A percentile compares a stretch with the other conserved stretches of the same genome.
Conservation (phyloP, 2,329 filamentous ascomycete species). For the Tolypocladium amazonense region DNA sequence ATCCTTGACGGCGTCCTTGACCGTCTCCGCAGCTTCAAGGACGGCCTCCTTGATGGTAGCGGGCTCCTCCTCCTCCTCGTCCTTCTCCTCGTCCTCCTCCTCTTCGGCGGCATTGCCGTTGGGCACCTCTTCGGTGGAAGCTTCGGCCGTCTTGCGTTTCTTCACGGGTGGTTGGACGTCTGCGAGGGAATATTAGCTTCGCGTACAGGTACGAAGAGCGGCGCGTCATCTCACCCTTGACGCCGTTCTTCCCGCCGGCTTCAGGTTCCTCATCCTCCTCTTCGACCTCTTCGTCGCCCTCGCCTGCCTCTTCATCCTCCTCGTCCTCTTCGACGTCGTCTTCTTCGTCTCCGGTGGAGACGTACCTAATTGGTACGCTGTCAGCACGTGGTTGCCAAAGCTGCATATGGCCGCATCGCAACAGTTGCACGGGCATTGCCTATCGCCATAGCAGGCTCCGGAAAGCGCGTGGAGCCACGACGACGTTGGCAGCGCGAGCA, state of each 20-base stretch:
- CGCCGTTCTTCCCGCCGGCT: slow-evolving; percentile 18
- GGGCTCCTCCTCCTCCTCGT: slow-evolving; percentile 12
- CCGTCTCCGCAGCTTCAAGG: slow-evolving; percentile 7
- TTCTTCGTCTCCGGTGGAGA: slow-evolving; percentile 27
- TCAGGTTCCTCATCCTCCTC: slow-evolving; percentile 20
- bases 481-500: not conserved
- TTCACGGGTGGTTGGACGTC: slow-evolving; percentile 35
- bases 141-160: slow-evolving; percentile 36
- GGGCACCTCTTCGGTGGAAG: slow-evolving; percentile 15
- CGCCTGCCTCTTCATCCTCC: slow-evolving; percentile 26
- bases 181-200: slow-evolving; percentile 6
- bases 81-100: slow-evolving; percentile 18
- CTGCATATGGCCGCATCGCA: not conserved
- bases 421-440: not conserved
- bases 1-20: slow-evolving; percentile 13
- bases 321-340: slow-evolving; percentile 28
- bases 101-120: slow-evolving; percentile 25
- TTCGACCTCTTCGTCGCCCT: slow-evolving; percentile 24
- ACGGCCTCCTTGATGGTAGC: slow-evolving; percentile 12
- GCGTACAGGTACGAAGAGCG: not conserved
- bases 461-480: not conserved
- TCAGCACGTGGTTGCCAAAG: slow-evolving; percentile 2
- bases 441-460: not conserved
- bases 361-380: slow-evolving; percentile 15
- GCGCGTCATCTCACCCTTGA: slow-evolving; percentile 19